phyloP scores from a whole-genome alignment of 78 protist genomes.

The Trichosphaerium sp. region DNA sequence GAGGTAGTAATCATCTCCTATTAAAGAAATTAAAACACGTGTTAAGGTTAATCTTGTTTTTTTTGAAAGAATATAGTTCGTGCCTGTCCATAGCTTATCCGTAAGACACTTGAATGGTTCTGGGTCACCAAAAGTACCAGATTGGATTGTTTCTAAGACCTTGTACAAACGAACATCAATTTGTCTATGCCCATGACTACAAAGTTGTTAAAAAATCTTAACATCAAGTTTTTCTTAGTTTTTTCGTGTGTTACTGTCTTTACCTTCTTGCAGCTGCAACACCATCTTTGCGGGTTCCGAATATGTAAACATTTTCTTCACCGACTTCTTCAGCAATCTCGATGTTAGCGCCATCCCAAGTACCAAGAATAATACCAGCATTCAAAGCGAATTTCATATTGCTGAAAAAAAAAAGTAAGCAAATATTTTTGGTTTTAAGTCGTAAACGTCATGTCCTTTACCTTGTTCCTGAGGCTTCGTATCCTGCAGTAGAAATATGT shows the following conservation, averaged over 20 bases:
- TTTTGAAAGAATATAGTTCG: too few species aligned
- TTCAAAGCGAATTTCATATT: constrained; percentile 74
- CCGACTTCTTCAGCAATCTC: constrained; percentile 65
- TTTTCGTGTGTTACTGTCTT: neutral
- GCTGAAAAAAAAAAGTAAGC: too few species aligned
- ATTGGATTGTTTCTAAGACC: constrained; percentile 51
- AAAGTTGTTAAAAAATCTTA: too few species aligned
- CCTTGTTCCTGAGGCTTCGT: constrained; percentile 92
- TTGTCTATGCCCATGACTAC: too few species aligned
- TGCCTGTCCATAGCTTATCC: constrained; percentile 18
- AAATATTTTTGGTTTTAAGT: too few species aligned
- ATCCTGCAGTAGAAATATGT: constrained; percentile 90
- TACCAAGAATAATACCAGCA: constrained; percentile 71
- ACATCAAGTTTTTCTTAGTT: too few species aligned
- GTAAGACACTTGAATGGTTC: constrained; percentile 23
- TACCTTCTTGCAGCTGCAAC: neutral
- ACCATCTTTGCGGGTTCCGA: too few species aligned
- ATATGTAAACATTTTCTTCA: constrained; percentile 33
- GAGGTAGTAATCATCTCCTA: constrained; percentile 61
- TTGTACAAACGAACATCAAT: constrained; percentile 19
- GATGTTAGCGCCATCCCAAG: constrained; percentile 80
- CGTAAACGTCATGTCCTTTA: too few species aligned
- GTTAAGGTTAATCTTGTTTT: too few species aligned
- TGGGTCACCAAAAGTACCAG: constrained; percentile 48
- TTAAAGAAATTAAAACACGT: too few species aligned